Conservation (phyloP, 768 basidiomycete species). For the Wakefieldia striispora region DNA sequence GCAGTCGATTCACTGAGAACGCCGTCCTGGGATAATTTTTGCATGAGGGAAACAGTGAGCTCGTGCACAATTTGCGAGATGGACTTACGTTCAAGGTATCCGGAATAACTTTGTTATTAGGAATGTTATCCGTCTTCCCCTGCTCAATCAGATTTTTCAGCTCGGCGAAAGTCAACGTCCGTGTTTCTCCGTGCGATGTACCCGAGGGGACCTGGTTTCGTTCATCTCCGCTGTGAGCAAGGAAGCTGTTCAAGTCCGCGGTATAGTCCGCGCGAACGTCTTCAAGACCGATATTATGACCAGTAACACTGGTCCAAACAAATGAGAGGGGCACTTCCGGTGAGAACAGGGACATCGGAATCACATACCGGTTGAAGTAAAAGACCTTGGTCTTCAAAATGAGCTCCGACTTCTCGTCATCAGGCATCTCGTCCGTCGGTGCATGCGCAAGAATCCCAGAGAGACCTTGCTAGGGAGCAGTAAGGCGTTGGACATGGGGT, state of each 20-base stretch:
- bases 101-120: slow-evolving; percentile 74
- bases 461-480: slow-evolving; percentile 57
- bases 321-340: slow-evolving; percentile 29
- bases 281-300: slow-evolving; percentile 27
- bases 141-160: slow-evolving; percentile 69
- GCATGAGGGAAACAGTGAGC: neutral
- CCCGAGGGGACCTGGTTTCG: neutral
- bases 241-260: slow-evolving; percentile 11
- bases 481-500: neutral
- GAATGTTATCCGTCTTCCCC: slow-evolving; percentile 70
- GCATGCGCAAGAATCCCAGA: slow-evolving; percentile 50
- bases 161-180: slow-evolving; percentile 60
- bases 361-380: slow-evolving; percentile 64
- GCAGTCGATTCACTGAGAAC: slow-evolving; percentile 56
- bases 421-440: slow-evolving; percentile 32
- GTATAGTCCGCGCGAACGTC: slow-evolving; percentile 19
- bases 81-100: slow-evolving; percentile 59
- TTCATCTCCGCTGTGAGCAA: slow-evolving; percentile 24
- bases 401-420: slow-evolving; percentile 45
- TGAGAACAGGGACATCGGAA: slow-evolving; percentile 15
- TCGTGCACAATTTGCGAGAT: neutral
- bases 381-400: slow-evolving; percentile 58
- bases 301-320: slow-evolving; percentile 29
- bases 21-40: slow-evolving; percentile 41
- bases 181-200: slow-evolving; percentile 33